Conservation (phyloP, 1,284 basidiomycete genomes). For the Fomitopsis schrenkii region DNA sequence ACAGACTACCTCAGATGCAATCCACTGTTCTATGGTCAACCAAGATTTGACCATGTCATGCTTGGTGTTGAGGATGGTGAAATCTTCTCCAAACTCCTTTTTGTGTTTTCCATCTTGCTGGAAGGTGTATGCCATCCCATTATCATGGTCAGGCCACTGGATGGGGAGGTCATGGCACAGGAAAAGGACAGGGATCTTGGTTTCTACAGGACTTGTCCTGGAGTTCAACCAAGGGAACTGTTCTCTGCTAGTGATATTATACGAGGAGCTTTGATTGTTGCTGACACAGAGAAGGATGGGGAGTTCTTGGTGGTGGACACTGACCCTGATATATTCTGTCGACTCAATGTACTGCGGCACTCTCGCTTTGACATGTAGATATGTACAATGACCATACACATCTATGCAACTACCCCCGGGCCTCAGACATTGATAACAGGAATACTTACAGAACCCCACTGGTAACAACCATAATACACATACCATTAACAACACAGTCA, state of each 20-base stretch:
- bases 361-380: background rate
- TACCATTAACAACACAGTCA: no score
- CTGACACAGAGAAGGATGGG: background rate
- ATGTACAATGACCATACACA: background rate
- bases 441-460: background rate
- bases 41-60: background rate
- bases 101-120: background rate
- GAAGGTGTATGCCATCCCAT: no score
- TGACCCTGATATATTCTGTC: background rate
- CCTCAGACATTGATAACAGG: no score
- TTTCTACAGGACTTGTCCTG: no score
- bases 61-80: background rate
- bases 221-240: background rate
- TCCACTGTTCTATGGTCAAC: background rate
- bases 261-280: background rate
- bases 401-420: no score
- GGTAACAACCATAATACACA: no score
- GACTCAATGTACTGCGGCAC: background rate
- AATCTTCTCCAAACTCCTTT: background rate
- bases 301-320: no score
- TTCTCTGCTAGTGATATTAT: background rate
- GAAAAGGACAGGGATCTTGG: background rate
- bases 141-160: background rate
- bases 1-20: background rate
- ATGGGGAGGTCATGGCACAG: background rate